Evolutionary conservation across 2,329 filamentous ascomycete species (phyloP).

Genomic region (Plenodomus biglobosus): DNA sequence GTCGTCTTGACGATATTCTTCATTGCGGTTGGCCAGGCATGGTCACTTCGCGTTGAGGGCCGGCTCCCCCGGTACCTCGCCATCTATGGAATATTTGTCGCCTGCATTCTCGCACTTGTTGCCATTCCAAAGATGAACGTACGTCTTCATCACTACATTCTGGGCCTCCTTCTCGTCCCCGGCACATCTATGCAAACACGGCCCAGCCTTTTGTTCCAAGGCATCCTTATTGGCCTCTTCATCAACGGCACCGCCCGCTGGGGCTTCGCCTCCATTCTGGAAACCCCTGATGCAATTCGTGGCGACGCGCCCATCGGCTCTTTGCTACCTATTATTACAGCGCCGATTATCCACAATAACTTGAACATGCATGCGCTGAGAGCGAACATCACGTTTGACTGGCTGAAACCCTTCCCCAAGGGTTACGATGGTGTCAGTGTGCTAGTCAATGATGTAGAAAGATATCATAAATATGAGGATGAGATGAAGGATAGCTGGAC

Average conservation of each 20-base stretch:
- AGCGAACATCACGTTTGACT: conserved; percentile 66
- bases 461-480: conserved; percentile 70
- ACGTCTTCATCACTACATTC: conserved; percentile 92
- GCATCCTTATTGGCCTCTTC: conserved; percentile 84
- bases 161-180: conserved; percentile 81
- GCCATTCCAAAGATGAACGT: conserved; percentile 75
- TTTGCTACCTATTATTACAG: conserved; percentile 55
- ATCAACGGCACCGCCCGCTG: conserved; percentile 92
- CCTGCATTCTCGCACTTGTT: conserved; percentile 73
- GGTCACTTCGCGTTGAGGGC: conserved; percentile 82
- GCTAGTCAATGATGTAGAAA: conserved; percentile 82
- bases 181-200: conserved; percentile 89
- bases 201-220: conserved; percentile 82
- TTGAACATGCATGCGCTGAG: conserved; percentile 45
- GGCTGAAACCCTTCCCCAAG: conserved; percentile 49
- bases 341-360: conserved; percentile 50
- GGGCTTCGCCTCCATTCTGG: conserved; percentile 87
- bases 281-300: conserved; percentile 74
- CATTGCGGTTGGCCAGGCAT: conserved; percentile 75
- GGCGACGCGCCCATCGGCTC: conserved; percentile 58
- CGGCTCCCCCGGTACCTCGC: conserved; percentile 75
- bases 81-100: conserved; percentile 77
- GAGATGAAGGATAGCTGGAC: conserved; percentile 51
- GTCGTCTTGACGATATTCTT: conserved; percentile 70
- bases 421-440: conserved; percentile 74